phyloP scores from a whole-genome alignment of 176 grass and related monocot genomes.

The Phoenix dactylifera region DNA sequence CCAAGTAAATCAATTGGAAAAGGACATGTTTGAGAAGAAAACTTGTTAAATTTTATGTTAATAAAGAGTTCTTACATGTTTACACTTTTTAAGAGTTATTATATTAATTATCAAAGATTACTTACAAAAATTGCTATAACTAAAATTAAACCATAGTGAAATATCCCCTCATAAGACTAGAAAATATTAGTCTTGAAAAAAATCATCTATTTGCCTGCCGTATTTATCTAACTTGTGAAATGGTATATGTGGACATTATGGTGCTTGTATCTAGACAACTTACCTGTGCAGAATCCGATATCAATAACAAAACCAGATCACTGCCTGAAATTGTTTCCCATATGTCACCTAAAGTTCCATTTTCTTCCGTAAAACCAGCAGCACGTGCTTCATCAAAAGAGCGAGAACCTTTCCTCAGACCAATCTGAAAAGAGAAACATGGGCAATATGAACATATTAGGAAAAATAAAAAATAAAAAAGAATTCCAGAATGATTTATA shows the following conservation, averaged over 20 bases:
- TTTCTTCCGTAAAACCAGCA: conserved; percentile 85
- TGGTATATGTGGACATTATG: background rate
- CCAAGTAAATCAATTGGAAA: too few species aligned
- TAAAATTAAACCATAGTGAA: too few species aligned
- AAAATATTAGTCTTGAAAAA: too few species aligned
- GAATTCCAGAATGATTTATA: background rate
- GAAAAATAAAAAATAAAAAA: background rate
- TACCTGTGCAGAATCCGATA: conserved; percentile 27
- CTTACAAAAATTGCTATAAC: too few species aligned
- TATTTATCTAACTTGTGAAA: background rate
- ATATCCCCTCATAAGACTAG: too few species aligned
- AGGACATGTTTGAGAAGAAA: too few species aligned
- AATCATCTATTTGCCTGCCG: too few species aligned
- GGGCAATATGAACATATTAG: background rate
- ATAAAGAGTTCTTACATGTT: too few species aligned
- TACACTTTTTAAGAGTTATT: too few species aligned
- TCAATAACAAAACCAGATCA: conserved; percentile 16
- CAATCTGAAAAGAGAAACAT: conserved; percentile 47
- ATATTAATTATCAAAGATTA: too few species aligned
- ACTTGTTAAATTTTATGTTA: too few species aligned
- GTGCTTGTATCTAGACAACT: background rate
- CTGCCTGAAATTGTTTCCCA: conserved; percentile 12
- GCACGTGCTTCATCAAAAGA: conserved; percentile 73
- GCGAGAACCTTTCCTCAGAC: conserved; percentile 69
- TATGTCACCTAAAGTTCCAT: conserved; percentile 47